phyloP scores from a whole-genome alignment of 23 red algal species.

The Pyropia haitanensis region DNA sequence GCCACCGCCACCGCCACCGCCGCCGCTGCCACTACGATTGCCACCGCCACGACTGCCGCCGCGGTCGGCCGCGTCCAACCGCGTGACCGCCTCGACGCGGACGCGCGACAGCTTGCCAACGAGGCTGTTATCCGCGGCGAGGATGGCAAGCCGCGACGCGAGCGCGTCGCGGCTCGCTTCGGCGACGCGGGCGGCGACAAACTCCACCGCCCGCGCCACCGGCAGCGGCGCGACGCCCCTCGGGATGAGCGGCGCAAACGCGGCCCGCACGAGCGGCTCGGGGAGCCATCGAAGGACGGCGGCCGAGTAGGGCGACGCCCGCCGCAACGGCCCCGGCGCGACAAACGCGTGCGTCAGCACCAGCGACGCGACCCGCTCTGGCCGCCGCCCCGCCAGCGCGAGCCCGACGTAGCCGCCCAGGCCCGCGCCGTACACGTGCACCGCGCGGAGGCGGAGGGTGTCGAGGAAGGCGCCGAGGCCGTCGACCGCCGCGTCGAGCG shows the following conservation, averaged over 20 bases:
- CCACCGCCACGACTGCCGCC: no score
- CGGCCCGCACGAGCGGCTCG: slow-evolving; percentile 41
- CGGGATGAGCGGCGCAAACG: slow-evolving; percentile 41
- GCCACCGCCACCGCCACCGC: not conserved
- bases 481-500: slow-evolving; percentile 58
- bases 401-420: slow-evolving; percentile 80
- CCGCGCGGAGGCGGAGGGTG: slow-evolving; percentile 25
- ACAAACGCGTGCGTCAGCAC: slow-evolving; percentile 69
- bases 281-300: slow-evolving; percentile 73
- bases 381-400: slow-evolving; percentile 36
- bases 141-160: slow-evolving; percentile 52
- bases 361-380: slow-evolving; percentile 68
- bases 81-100: slow-evolving; percentile 38
- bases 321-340: slow-evolving; percentile 18
- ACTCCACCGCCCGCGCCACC: slow-evolving; percentile 53
- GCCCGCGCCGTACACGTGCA: slow-evolving; percentile 84
- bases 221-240: slow-evolving; percentile 28
- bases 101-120: slow-evolving; percentile 21
- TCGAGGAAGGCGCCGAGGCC: slow-evolving; percentile 77
- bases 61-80: slow-evolving; percentile 60
- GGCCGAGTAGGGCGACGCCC: slow-evolving; percentile 30
- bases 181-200: slow-evolving; percentile 41
- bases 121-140: slow-evolving; percentile 20
- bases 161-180: slow-evolving; percentile 23
- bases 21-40: no score